phyloP scores from a whole-genome alignment of 805 yeast genomes.

The Candida nitratophila region DNA sequence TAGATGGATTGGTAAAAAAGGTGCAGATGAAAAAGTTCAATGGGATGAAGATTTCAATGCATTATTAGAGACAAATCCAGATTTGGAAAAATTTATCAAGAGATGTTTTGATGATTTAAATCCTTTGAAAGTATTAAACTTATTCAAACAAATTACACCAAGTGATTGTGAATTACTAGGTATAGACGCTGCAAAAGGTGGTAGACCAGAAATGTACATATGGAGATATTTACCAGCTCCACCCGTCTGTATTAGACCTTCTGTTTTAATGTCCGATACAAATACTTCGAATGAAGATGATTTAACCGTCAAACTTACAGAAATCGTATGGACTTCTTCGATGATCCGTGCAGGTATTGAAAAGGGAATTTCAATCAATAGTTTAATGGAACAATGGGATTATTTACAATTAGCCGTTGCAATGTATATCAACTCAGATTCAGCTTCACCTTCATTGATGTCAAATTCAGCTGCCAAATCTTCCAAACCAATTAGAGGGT shows the following conservation, averaged over 20 bases:
- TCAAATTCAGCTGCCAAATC: constrained; percentile 60
- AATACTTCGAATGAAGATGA: constrained; percentile 96
- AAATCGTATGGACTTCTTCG: constrained; percentile 95
- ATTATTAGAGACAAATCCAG: constrained; percentile 73
- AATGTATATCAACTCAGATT: constrained; percentile 94
- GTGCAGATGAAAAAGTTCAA: constrained; percentile 71
- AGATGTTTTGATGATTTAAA: constrained; percentile 90
- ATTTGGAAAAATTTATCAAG: constrained; percentile 77
- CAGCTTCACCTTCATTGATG: constrained; percentile 71
- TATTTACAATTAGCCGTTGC: constrained; percentile 92
- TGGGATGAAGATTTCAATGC: constrained; percentile 86
- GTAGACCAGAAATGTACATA: constrained; percentile 92
- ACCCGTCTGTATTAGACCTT: constrained; percentile 97
- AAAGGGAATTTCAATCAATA: constrained; percentile 87
- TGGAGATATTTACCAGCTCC: constrained; percentile 99
- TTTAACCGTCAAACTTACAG: constrained; percentile 89
- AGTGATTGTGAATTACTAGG: constrained; percentile 91
- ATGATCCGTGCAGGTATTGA: constrained; percentile 91
- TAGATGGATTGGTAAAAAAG: constrained; percentile 90
- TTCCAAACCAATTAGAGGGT: constrained; percentile 82
- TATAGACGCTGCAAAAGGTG: constrained; percentile 77
- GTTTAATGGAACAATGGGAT: constrained; percentile 99
- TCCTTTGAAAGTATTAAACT: constrained; percentile 79
- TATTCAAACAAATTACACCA: constrained; percentile 81
- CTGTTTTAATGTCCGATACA: constrained; percentile 85